A percentile compares a stretch with the other conserved stretches of the same genome.
phyloP scores from a whole-genome alignment of 768 basidiomycete species.

The Pholiota conissans region DNA sequence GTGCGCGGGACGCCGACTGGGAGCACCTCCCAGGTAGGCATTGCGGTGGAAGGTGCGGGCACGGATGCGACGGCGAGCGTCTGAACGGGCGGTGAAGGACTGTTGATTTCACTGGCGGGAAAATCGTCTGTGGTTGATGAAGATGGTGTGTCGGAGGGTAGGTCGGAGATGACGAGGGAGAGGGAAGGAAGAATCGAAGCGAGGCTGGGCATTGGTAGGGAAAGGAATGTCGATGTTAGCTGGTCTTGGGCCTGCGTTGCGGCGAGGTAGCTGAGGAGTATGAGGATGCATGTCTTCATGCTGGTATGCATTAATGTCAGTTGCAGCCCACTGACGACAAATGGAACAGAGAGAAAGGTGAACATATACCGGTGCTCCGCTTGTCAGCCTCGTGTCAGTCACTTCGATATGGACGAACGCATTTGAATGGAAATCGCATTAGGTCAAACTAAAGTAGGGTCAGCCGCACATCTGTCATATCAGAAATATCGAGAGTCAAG shows the following conservation, averaged over 20 bases:
- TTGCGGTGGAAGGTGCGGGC: neutral
- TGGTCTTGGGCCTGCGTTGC: neutral
- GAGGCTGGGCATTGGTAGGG: neutral
- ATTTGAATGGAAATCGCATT: no score
- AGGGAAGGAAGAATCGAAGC: neutral
- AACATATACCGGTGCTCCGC: neutral
- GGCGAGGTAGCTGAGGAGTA: neutral
- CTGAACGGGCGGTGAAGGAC: neutral
- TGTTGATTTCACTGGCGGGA: no score
- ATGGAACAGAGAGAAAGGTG: neutral
- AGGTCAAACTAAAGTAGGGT: no score
- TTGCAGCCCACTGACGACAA: no score
- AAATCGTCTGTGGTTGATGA: neutral
- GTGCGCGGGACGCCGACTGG: conserved; percentile 19
- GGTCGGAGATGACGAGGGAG: neutral
- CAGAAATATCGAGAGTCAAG: no score
- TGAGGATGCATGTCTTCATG: neutral
- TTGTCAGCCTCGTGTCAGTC: neutral
- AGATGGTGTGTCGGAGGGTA: no score
- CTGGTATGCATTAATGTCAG: no score
- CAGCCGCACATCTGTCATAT: neutral
- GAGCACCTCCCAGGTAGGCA: conserved; percentile 5
- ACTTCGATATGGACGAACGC: no score
- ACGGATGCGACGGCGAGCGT: neutral
- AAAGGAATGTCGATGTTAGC: conserved; percentile 2